phyloP scores from a whole-genome alignment of 225 moss, liverwort and hornwort species.

The Polytrichum formosum region DNA sequence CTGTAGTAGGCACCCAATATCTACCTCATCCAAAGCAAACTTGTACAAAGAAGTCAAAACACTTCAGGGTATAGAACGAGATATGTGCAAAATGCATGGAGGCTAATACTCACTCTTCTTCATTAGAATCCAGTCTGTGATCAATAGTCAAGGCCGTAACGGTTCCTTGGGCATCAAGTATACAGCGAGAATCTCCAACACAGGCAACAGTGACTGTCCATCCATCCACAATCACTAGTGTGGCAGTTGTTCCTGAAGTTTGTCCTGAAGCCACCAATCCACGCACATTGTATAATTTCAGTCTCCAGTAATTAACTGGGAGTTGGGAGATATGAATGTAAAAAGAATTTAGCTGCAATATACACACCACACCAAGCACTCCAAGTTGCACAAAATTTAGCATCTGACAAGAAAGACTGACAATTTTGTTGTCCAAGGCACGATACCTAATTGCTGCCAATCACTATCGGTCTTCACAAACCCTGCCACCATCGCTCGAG shows the following conservation, averaged over 20 bases:
- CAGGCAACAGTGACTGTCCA: constrained; percentile 80
- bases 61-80: too few species aligned
- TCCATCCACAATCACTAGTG: constrained; percentile 78
- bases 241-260: constrained; percentile 77
- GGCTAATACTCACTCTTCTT: constrained; percentile 48
- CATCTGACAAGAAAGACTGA: not conserved
- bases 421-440: not conserved
- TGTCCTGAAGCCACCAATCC: constrained; percentile 28
- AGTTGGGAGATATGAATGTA: too few species aligned
- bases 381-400: not conserved
- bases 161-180: constrained; percentile 60
- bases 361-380: too few species aligned
- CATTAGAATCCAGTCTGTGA: constrained; percentile 77
- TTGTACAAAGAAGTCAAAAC: too few species aligned
- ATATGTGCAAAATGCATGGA: too few species aligned
- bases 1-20: too few species aligned
- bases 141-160: constrained; percentile 72
- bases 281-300: too few species aligned
- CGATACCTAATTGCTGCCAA: constrained; percentile 53
- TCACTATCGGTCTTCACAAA: constrained; percentile 91
- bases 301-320: too few species aligned
- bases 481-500: constrained; percentile 73
- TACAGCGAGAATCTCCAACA: constrained; percentile 83
- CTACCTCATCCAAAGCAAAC: too few species aligned
- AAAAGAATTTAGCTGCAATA: too few species aligned